phyloP scores from a whole-genome alignment of 768 basidiomycete genomes.

The Kondoa subrosea region DNA sequence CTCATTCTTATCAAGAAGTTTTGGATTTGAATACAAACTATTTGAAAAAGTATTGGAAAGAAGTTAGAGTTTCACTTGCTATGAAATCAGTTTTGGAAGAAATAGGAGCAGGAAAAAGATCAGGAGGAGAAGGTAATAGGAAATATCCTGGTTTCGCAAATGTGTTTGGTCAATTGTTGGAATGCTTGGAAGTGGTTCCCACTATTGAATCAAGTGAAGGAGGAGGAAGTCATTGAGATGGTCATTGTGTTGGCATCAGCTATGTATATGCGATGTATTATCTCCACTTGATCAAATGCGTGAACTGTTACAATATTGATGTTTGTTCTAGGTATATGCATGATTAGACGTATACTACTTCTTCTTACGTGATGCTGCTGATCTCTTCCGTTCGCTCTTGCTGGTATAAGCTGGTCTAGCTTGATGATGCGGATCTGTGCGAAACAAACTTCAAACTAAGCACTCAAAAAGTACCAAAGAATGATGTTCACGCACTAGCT shows the following conservation, averaged over 20 bases:
- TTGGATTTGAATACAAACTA: conserved; percentile 30
- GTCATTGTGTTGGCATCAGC: too few species aligned
- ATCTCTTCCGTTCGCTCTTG: background rate
- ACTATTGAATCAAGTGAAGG: background rate
- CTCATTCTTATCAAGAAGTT: conserved; percentile 34
- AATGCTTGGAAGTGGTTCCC: background rate
- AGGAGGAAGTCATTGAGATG: background rate
- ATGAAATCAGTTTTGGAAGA: background rate
- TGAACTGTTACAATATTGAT: background rate
- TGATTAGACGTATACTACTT: background rate
- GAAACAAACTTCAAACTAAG: background rate
- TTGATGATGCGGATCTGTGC: conserved; percentile 26
- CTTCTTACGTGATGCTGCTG: background rate
- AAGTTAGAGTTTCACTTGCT: background rate
- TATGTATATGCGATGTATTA: too few species aligned
- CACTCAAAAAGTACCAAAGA: too few species aligned
- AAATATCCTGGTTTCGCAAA: conserved; percentile 9
- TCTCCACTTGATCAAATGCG: too few species aligned
- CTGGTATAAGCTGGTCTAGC: background rate
- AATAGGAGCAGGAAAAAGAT: conserved; percentile 14
- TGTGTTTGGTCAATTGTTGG: background rate
- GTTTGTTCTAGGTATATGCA: background rate
- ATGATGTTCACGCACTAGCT: background rate
- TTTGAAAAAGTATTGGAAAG: conserved; percentile 24
- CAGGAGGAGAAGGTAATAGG: conserved; percentile 30